Conservation (phyloP, 106 monocot genomes). For the Dioscorea dumetorum region DNA sequence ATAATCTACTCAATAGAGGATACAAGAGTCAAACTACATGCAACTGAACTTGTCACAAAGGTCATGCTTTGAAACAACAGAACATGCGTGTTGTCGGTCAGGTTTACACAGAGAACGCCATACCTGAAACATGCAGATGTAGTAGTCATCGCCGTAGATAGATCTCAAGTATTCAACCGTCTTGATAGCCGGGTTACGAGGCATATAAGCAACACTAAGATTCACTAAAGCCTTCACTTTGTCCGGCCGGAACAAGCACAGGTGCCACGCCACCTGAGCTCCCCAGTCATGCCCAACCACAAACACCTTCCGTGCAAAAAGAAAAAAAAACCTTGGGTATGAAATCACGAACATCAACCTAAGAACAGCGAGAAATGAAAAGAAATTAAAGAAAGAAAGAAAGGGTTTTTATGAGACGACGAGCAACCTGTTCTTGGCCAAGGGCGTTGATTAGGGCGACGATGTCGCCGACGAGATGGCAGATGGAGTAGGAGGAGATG, state of each 20-base stretch:
- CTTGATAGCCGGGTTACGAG: conserved; percentile 13
- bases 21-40: too few species aligned
- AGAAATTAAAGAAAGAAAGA: too few species aligned
- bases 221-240: conserved; percentile 50
- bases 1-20: too few species aligned
- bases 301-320: conserved; percentile 28
- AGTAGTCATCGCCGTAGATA: conserved; percentile 34
- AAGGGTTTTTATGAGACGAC: conserved; percentile 2
- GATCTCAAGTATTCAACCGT: conserved; percentile 16
- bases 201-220: conserved; percentile 27
- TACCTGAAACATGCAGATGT: conserved; percentile 47
- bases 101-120: background rate
- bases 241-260: conserved; percentile 56
- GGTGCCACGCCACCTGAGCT: conserved; percentile 43
- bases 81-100: too few species aligned
- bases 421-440: conserved; percentile 21
- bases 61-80: too few species aligned
- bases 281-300: conserved; percentile 79
- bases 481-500: conserved; percentile 8
- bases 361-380: background rate
- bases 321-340: background rate
- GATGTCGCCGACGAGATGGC: conserved; percentile 40
- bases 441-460: conserved; percentile 21
- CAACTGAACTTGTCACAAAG: too few species aligned
- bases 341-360: background rate